Base-by-base conservation (phyloP, 768 basidiomycete species). In the Russula sp. region DNA sequence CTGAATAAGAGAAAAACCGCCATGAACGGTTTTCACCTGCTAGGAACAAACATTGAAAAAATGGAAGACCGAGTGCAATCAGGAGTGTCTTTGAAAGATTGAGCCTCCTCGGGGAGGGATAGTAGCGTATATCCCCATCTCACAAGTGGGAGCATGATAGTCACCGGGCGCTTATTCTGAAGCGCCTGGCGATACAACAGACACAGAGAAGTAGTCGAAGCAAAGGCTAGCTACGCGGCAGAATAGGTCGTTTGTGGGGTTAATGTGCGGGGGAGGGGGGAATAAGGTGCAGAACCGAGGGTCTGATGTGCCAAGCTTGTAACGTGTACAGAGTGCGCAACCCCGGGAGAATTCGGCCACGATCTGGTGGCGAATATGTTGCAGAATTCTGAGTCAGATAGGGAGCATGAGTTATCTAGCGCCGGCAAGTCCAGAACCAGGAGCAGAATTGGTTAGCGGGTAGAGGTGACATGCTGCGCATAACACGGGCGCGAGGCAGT, bases 271-370 rank as follows among this genome's bases (percentile, higher is more conserved):
- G 13, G n/a, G 38, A 6, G 29, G 36, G 9, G 18, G 25, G 25
- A 29, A 29, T 1, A 29, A 29, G 3, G 16, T n/a, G n/a, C 22
- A 35, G 29, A 39, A 51, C 32, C 7, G 34, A n/a, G 52, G 38
- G 22, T 47, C 22, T 42, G 60, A 61, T 48, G 20, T 35, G 39
- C 50, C 54, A 41, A 43, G 50, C n/a, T n/a, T n/a, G n/a, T 43
- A 29, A n/a, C 20, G 38, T 11, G 43, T 5, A 29, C 41, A 43
- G 45, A 48, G 11, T 20, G 34, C 25, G 34, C 25, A 20, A 38
- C 56, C 39, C 10, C 46, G 41, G 54, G 22, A 25, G 22, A 38
- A n/a, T 48, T 49, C 41, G 54, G 54, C 41, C 25, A 29, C 13
- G 50, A 45, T 41, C 42, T 39, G 18, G 58, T 43, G 42, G 42